Base-by-base conservation (phyloP, 495 filamentous ascomycete genomes). In the Tuber borchii region DNA sequence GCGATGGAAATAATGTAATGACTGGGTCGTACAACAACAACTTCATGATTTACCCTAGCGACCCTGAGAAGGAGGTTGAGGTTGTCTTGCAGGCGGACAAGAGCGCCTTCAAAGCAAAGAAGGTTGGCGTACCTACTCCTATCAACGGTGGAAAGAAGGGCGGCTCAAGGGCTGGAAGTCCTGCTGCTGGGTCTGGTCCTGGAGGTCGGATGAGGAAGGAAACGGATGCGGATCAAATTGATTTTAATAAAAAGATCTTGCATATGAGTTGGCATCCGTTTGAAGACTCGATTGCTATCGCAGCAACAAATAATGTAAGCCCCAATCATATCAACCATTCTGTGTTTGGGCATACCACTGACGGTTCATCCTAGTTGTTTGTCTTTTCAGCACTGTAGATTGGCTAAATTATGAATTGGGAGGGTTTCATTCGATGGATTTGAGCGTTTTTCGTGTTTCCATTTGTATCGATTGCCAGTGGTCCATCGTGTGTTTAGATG, bases 251-350 rank as follows among this genome's bases (percentile, higher is more conserved):
- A 91, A 99, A 99, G 90, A 99, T 99, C 84, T 83, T 99, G 84
- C 95, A 99, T 84, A 99, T 99, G 95, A 98, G 95, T 86, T 99
- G 95, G 95, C 95, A 99, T 90, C 95, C 95, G 70, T 97, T 93
- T 83, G 95, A 99, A 87, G 95, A 99, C 86, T 97, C 95, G 86
- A 99, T 99, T 87, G 95, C 95, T 68, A 99, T 99, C 88, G 95
- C 95, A 76, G 95, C 95, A 71, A 99, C 95, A 77, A 99, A 99
- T 87, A 99, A 99, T 85, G 95, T 98, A 85, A 91, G 93, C 88
- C 20, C 65, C 31, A 7, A 8, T 61, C 69, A 71, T 71, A 12
- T 20, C 42, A 73, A 37, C 43, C 61, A 19, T 71, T 69, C 34
- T 45, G 20, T 56, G 19, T 69, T 42, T 44, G 2, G 16, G 69